Evolutionary conservation across 371 early-diverging fungal genomes (phyloP).

Genomic region (Haplosporangium sp.): DNA sequence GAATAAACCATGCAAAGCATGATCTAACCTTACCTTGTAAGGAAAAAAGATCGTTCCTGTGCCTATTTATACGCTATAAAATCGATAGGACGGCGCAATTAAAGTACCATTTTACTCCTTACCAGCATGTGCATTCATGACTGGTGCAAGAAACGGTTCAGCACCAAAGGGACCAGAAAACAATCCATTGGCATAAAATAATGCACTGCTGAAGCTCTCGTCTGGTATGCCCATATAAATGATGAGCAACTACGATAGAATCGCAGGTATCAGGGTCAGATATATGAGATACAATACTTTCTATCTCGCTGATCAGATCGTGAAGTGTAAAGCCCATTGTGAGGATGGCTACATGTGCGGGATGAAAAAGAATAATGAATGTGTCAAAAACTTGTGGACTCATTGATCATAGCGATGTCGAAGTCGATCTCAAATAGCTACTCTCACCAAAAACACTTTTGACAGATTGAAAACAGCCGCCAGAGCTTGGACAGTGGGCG

Average conservation of each 20-base stretch:
- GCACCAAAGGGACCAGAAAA: conserved; percentile 21
- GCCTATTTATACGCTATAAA: no score
- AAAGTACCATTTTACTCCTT: conserved; percentile 1
- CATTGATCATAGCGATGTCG: neutral
- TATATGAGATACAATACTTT: conserved; percentile 26
- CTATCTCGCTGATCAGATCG: conserved; percentile 23
- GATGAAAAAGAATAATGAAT: neutral
- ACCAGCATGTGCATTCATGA: conserved; percentile 25
- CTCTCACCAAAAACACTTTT: neutral
- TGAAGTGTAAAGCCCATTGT: conserved; percentile 22
- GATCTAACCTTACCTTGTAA: conserved; percentile 18
- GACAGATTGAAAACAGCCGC: conserved; percentile 22
- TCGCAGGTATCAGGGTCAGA: conserved; percentile 7
- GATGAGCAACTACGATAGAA: conserved; percentile 18
- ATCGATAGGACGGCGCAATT: no score
- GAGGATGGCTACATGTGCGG: conserved; percentile 27
- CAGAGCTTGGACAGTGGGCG: conserved; percentile 11
- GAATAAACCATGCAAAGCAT: no score
- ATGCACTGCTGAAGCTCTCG: neutral
- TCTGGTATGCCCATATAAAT: conserved; percentile 13
- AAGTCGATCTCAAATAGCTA: no score
- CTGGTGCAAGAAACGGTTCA: conserved; percentile 11
- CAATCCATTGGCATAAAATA: conserved; percentile 13
- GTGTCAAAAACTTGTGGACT: no score
- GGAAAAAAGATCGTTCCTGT: conserved; percentile 13